Conservation (phyloP, 225 moss, liverwort and hornwort genomes). For the Antitrichia curtipendula region DNA sequence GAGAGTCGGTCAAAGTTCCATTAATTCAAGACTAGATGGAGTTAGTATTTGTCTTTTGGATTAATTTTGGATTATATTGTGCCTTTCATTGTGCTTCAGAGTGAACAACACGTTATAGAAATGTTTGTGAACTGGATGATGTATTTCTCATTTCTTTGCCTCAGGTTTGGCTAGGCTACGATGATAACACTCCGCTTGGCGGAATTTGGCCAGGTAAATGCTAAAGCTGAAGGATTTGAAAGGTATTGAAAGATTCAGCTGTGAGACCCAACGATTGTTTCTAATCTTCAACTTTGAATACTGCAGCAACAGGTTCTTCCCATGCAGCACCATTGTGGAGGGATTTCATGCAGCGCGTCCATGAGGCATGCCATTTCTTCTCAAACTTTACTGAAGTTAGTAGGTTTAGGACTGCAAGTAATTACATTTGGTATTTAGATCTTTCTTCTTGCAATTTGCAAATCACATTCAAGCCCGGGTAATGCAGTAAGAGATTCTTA, state of each 20-base stretch:
- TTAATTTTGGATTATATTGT: neutral
- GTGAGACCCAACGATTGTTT: neutral
- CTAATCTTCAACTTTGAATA: neutral
- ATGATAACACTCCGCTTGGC: conserved; percentile 84
- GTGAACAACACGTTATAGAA: neutral
- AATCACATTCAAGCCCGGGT: neutral
- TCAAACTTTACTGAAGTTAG: neutral
- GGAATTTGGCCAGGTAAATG: conserved; percentile 76
- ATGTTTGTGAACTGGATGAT: neutral
- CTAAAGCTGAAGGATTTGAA: neutral
- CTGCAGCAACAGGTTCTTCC: conserved; percentile 78
- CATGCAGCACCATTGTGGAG: conserved; percentile 95
- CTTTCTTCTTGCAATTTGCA: neutral
- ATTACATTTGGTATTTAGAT: neutral
- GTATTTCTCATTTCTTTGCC: neutral
- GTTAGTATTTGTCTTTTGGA: neutral
- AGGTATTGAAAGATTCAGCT: neutral
- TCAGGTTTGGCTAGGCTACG: conserved; percentile 96
- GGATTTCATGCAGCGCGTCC: conserved; percentile 74
- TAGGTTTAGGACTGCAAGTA: neutral
- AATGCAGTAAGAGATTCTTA: neutral
- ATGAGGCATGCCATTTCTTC: conserved; percentile 42
- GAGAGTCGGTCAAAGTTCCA: neutral
- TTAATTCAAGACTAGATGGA: neutral
- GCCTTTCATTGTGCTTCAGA: neutral